These are phyloP conservation scores for Boletellus deceptivus DNA, from an alignment of 1,284 basidiomycete genomes.

Conservation along the genomic window DNA sequence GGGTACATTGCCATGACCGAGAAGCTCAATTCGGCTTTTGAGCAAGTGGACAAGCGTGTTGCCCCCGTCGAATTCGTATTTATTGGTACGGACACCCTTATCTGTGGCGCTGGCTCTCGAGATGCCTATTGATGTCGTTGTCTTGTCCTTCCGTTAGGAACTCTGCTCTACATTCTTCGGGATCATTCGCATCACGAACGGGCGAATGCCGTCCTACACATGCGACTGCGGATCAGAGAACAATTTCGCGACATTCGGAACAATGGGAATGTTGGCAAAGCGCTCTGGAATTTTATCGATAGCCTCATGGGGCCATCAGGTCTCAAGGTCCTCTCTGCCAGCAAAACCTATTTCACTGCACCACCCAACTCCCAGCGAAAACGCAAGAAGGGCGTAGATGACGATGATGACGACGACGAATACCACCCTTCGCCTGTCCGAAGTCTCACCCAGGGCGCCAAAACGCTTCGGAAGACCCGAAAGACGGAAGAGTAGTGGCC, in stretches of 20 bases:
- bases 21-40: slow-evolving; percentile 44
- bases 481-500: slow-evolving; percentile 11
- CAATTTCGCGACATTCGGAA: slow-evolving; percentile 58
- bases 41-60: slow-evolving; percentile 51
- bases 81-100: slow-evolving; percentile 45
- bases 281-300: slow-evolving; percentile 56
- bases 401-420: slow-evolving; percentile 40
- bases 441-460: slow-evolving; percentile 32
- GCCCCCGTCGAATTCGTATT: slow-evolving; percentile 76
- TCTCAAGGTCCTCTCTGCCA: slow-evolving; percentile 25
- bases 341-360: slow-evolving; percentile 1
- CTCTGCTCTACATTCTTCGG: slow-evolving; percentile 54
- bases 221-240: slow-evolving; percentile 53
- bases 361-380: slow-evolving; percentile 31
- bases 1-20: slow-evolving; percentile 48
- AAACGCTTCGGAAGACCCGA: slow-evolving; percentile 38
- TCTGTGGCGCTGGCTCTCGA: not conserved
- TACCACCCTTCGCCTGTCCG: slow-evolving; percentile 44
- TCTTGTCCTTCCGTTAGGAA: slow-evolving; percentile 38
- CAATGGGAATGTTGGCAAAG: slow-evolving; percentile 51
- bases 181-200: slow-evolving; percentile 39
- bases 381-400: slow-evolving; percentile 21
- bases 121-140: not conserved
- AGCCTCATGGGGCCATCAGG: slow-evolving; percentile 37
- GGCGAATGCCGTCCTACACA: slow-evolving; percentile 49